Evolutionary conservation across 345 rosid genomes (phyloP).

Genomic region (Eucalyptus brandiana): DNA sequence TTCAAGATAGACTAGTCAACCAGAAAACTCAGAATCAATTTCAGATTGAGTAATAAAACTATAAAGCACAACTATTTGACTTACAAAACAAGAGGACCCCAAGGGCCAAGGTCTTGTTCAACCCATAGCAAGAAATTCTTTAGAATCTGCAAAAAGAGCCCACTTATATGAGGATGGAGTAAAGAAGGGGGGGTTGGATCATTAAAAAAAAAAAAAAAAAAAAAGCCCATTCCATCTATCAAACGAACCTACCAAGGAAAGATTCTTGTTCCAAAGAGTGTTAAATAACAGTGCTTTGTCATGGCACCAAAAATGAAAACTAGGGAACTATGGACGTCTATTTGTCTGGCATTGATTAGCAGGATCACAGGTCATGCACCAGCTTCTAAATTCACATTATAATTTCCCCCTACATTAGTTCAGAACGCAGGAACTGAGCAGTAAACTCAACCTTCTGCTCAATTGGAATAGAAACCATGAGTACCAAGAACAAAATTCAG

Average conservation of each 20-base stretch:
- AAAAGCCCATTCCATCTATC: background rate
- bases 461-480: background rate
- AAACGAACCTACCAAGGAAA: background rate
- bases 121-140: slow-evolving; percentile 96
- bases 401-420: background rate
- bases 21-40: too few species aligned
- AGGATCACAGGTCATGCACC: background rate
- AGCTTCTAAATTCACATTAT: background rate
- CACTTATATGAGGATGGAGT: background rate
- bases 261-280: background rate
- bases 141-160: slow-evolving; percentile 46
- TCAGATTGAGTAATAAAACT: background rate
- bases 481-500: background rate
- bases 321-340: background rate
- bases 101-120: slow-evolving; percentile 83
- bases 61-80: slow-evolving; percentile 4
- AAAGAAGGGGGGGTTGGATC: background rate
- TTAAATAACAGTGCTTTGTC: background rate
- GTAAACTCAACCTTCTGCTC: background rate
- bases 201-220: background rate
- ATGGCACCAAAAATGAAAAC: background rate
- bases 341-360: background rate
- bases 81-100: slow-evolving; percentile 98
- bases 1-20: background rate
- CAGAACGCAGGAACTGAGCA: background rate